Evolutionary conservation across 805 yeast genomes (phyloP).

Genomic region (Monosporozyma aerobia): DNA sequence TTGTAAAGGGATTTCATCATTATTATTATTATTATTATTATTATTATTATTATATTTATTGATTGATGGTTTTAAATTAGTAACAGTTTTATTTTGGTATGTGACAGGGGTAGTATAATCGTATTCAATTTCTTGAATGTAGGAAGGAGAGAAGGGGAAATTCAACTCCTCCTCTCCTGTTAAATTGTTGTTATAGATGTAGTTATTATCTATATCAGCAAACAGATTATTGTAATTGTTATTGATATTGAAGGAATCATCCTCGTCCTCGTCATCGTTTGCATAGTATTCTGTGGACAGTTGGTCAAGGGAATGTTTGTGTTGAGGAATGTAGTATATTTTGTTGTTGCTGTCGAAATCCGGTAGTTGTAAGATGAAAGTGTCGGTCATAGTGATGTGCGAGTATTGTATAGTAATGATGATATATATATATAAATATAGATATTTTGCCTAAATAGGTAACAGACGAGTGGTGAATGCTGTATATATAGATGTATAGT

Average conservation of each 20-base stretch:
- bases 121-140: conserved; percentile 1
- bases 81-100: background rate
- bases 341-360: background rate
- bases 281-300: too few species aligned
- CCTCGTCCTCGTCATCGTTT: too few species aligned
- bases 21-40: background rate
- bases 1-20: background rate
- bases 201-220: background rate
- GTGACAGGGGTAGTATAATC: background rate
- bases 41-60: background rate
- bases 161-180: background rate
- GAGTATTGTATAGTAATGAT: background rate
- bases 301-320: background rate
- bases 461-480: background rate
- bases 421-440: too few species aligned
- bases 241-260: background rate
- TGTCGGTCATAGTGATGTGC: background rate
- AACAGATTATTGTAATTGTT: background rate
- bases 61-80: too few species aligned
- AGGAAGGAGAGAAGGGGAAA: conserved; percentile 1
- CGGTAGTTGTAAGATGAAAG: background rate
- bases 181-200: too few species aligned
- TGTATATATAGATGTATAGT: background rate
- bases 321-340: background rate
- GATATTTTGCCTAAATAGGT: background rate